These are phyloP conservation scores for Kokia cookei DNA, from an alignment of 441 rosid species.

Conservation along the genomic window DNA sequence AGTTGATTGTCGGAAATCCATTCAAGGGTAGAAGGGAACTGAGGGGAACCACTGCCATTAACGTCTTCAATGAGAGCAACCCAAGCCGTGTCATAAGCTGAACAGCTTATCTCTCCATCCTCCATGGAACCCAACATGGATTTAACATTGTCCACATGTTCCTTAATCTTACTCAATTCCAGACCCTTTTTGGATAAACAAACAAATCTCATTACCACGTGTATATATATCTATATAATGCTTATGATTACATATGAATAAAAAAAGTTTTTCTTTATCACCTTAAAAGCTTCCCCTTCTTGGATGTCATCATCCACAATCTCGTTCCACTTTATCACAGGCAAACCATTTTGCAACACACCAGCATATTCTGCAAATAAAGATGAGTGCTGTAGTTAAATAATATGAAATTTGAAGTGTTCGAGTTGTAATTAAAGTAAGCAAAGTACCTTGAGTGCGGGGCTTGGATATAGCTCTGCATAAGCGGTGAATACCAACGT, in stretches of 20 bases:
- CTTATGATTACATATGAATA: background rate
- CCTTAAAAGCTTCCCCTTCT: conserved; percentile 32
- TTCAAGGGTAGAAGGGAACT: conserved; percentile 60
- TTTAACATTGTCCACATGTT: conserved; percentile 38
- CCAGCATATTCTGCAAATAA: conserved; percentile 33
- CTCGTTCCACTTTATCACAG: conserved; percentile 53
- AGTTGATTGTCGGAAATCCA: conserved; percentile 87
- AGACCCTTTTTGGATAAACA: background rate
- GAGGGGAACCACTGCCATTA: conserved; percentile 51
- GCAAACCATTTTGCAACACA: conserved; percentile 37
- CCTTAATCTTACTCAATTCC: conserved; percentile 26
- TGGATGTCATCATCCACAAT: conserved; percentile 41
- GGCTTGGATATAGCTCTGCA: conserved; percentile 42
- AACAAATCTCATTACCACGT: background rate
- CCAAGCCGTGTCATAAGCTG: conserved; percentile 96
- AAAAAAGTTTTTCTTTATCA: conserved; percentile 2
- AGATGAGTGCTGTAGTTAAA: background rate
- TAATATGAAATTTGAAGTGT: background rate
- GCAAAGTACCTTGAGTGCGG: conserved; percentile 34
- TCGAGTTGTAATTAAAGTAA: background rate
- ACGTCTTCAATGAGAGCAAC: conserved; percentile 66
- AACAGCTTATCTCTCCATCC: conserved; percentile 81
- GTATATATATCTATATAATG: background rate
- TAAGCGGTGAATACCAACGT: conserved; percentile 17
- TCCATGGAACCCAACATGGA: conserved; percentile 56